Base-by-base conservation (phyloP, 2,329 filamentous ascomycete species). In the Nemania bipapillata region DNA sequence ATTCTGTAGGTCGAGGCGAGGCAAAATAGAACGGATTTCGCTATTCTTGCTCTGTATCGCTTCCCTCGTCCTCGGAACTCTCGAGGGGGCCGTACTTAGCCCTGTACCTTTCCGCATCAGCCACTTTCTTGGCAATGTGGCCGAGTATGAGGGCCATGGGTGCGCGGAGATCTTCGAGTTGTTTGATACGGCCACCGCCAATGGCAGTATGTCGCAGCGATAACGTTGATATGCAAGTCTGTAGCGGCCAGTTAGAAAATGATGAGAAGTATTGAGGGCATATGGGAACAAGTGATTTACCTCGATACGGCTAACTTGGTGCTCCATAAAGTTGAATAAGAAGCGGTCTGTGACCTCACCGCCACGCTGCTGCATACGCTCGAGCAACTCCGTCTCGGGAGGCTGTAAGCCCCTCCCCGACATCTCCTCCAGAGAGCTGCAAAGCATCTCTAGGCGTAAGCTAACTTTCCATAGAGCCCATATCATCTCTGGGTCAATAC, bases 281-380 rank as follows among this genome's bases (percentile, higher is more conserved):
- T 32, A 45, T 50, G 60, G 15, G 22, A 26, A 26, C 35, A 5
- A 28, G 20, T 40, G 37, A 82, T 90, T 81, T 84, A 96, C 94
- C 89, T 99, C 96, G 79, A 99, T 96, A 76, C 96, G 89, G 79
- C 92, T 94, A 74, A 99, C 92, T 85, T 97, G 94, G 78, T 98
- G 94, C 79, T 97, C 94, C 79, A 98, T 87, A 76, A 99, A 93
- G 76, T 93, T 94, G 64, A 97, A 82, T 80, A 98, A 83, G 80
- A 97, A 95, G 61, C 89, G 86, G 83, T 98, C 96, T 30, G 94
- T 93, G 62, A 97, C 88, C 78, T 97, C 94, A 11, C 93, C 93
- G 58, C 92, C 93, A 49, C 90, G 82, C 63, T 84, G 79, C 78
- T 85, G 87, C 78, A 89, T 85, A 59, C 85, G 83, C 71, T 97